Percentiles rank a stretch among this genome's conserved stretches.
These are phyloP conservation scores for Vigna nakashimae DNA, from an alignment of 306 rosid genomes.

Conservation along the genomic window DNA sequence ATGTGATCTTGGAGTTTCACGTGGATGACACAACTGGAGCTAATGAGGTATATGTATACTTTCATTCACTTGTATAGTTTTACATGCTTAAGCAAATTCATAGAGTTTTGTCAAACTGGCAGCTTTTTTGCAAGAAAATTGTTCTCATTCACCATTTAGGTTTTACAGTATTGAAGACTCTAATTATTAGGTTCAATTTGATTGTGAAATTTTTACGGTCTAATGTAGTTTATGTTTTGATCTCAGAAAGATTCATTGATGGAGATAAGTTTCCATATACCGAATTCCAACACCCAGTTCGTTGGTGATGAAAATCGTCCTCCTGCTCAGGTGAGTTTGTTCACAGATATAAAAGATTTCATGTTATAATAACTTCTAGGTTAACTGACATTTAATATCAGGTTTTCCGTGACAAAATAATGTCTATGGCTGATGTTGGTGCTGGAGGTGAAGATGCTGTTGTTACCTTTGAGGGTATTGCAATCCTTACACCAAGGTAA, in stretches of 20 bases:
- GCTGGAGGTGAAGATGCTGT: constrained; percentile 95
- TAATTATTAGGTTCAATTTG: background rate
- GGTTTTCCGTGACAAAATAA: constrained; percentile 96
- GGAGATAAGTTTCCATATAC: constrained; percentile 97
- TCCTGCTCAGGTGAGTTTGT: constrained; percentile 85
- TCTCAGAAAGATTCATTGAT: constrained; percentile 97
- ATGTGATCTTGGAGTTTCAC: constrained; percentile 91
- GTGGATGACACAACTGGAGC: constrained; percentile 99
- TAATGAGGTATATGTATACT: constrained; percentile 73
- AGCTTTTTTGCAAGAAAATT: constrained; percentile 15
- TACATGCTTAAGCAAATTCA: background rate
- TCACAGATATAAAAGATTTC: constrained; percentile 11
- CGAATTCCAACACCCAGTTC: constrained; percentile 95
- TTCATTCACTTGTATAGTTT: background rate
- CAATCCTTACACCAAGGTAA: constrained; percentile 97
- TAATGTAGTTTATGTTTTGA: constrained; percentile 28
- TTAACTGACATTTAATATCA: constrained; percentile 45
- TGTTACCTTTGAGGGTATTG: constrained; percentile 98
- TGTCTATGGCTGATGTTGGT: constrained; percentile 96
- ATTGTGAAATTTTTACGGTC: constrained; percentile 10
- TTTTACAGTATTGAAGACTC: constrained; percentile 6
- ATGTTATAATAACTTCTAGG: constrained; percentile 17
- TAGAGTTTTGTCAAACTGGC: constrained; percentile 23
- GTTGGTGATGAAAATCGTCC: constrained; percentile 95
- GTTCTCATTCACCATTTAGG: constrained; percentile 24